phyloP scores from a whole-genome alignment of 345 rosid species.

The Rhizophora apiculata region DNA sequence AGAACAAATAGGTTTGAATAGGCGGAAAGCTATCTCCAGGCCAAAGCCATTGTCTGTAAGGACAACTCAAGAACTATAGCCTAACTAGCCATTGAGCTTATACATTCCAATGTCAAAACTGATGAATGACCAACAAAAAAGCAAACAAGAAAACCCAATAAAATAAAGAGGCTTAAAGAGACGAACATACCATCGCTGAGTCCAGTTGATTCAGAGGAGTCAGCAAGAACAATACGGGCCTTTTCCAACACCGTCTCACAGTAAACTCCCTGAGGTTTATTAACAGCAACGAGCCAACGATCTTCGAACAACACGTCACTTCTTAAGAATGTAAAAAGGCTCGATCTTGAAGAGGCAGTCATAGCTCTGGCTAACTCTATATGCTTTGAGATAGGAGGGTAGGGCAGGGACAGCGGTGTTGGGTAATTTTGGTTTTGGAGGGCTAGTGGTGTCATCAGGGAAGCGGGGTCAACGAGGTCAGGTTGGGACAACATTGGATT shows the following conservation, averaged over 20 bases:
- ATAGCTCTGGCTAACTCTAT: conserved; percentile 70
- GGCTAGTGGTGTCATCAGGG: conserved; percentile 19
- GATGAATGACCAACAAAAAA: background rate
- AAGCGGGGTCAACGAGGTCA: conserved; percentile 4
- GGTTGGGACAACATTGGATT: conserved; percentile 24
- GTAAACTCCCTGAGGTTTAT: conserved; percentile 79
- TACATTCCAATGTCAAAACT: background rate
- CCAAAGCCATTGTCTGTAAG: no score
- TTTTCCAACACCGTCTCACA: conserved; percentile 68
- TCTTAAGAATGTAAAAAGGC: conserved; percentile 48
- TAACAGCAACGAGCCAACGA: conserved; percentile 71
- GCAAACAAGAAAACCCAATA: background rate
- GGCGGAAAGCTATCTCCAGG: no score
- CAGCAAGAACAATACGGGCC: conserved; percentile 38
- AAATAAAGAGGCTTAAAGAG: background rate
- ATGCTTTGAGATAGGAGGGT: conserved; percentile 64
- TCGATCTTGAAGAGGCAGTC: conserved; percentile 77
- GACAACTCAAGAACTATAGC: no score
- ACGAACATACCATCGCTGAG: conserved; percentile 22
- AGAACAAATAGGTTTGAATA: no score
- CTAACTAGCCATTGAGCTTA: no score
- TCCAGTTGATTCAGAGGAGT: conserved; percentile 18
- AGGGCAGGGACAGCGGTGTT: conserved; percentile 66
- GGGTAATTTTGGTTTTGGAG: conserved; percentile 43
- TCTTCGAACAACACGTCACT: conserved; percentile 63